Conservation (phyloP, 2,329 filamentous ascomycete genomes). For the Alternaria sp. region DNA sequence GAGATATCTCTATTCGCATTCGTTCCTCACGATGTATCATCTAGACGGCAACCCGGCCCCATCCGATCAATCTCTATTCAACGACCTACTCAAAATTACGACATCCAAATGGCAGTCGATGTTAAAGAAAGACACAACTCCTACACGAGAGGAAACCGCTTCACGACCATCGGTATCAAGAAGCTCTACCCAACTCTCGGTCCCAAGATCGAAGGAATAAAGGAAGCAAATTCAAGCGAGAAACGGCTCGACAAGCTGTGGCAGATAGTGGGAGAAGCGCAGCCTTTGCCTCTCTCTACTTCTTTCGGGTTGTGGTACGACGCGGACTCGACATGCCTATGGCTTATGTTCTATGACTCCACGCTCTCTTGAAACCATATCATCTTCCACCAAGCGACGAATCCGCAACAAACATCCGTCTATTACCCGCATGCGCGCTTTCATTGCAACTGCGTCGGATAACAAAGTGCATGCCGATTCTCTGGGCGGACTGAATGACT, state of each 20-base stretch:
- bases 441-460: conserved; percentile 61
- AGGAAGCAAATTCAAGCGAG: neutral
- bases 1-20: neutral
- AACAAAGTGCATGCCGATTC: conserved; percentile 64
- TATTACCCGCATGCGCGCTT: conserved; percentile 51
- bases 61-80: conserved; percentile 31
- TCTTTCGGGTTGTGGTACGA: neutral
- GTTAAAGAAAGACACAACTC: conserved; percentile 18
- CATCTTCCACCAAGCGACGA: neutral
- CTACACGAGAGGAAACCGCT: conserved; percentile 12
- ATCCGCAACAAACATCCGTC: neutral
- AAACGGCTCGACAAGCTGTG: neutral
- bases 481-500: conserved; percentile 61
- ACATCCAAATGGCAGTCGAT: conserved; percentile 33
- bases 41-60: conserved; percentile 33
- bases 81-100: conserved; percentile 31
- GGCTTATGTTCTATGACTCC: neutral
- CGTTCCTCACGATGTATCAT: conserved; percentile 31
- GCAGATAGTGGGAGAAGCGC: neutral
- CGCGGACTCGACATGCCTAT: neutral
- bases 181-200: conserved; percentile 50
- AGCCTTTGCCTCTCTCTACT: neutral
- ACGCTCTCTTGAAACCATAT: neutral
- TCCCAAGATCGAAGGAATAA: conserved; percentile 46
- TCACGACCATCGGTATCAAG: conserved; percentile 43